Evolutionary conservation across 1,284 basidiomycete species (phyloP), one percentile per base, ranked within the genome.

Genomic region (Naganishia sp.): DNA sequence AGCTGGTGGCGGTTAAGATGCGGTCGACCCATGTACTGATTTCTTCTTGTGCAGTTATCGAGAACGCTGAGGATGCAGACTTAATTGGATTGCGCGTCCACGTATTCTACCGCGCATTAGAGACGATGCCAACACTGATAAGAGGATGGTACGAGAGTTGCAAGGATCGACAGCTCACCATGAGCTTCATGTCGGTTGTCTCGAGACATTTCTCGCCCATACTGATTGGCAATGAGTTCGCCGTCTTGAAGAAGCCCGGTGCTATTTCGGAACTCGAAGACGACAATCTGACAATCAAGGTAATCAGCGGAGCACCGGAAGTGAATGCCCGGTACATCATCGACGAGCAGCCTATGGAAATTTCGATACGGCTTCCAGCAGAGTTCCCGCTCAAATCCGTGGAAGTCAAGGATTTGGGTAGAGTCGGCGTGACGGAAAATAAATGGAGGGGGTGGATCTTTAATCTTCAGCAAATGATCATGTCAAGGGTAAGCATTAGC

Each of bases 371-470:
- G 71, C 86, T 99, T 39, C 96, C 96, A 0, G 76, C 80, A 5
- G 94, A 98, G 74, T 99, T 92, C 86, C 96, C 96, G 0, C 81
- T 99, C 47, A 89, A 89, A 71, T 85, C 85, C 42, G 89, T 98
- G 42, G 94, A 96, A 75, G 88, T 98, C 25, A 86, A 87, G 72
- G 94, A 96, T 73, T 83, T 90, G 52, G 87, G 88, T 74, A 85
- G 87, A 68, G 88, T 97, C 9, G 94, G 92, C 2, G 92, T 99
- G 4, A 87, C 90, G 25, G 94, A 97, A 74, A 88, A 88, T 68
- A 86, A 87, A 67, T 98, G 95, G 94, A 83, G 94, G 69, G 89
- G 90, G 0, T 99, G 95, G 96, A 83, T 97, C 66, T 84, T 99
- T 43, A 90, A 88, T 25, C 89, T 97, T 35, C 93, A 95, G 77